Conservation (phyloP, 306 rosid species). For the Quercus robur region DNA sequence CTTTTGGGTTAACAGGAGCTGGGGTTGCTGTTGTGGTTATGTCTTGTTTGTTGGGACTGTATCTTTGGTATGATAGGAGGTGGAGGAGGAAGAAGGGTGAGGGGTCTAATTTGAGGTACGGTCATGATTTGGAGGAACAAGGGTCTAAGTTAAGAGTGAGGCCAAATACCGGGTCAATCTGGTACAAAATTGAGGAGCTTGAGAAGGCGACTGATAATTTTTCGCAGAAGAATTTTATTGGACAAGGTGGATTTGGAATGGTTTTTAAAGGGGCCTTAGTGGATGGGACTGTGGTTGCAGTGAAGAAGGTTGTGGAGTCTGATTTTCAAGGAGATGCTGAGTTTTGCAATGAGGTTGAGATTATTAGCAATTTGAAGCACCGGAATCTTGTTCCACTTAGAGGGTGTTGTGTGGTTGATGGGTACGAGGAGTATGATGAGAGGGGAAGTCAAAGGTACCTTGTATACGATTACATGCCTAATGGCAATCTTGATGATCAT, state of each 20-base stretch:
- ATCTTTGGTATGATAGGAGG: slow-evolving; percentile 63
- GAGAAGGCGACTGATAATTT: slow-evolving; percentile 79
- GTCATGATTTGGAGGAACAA: slow-evolving; percentile 57
- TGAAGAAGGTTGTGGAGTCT: slow-evolving; percentile 72
- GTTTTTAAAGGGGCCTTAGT: slow-evolving; percentile 71
- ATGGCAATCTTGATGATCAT: slow-evolving; percentile 82
- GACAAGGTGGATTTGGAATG: slow-evolving; percentile 90
- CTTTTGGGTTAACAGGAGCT: slow-evolving; percentile 76
- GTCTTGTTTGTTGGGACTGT: slow-evolving; percentile 56
- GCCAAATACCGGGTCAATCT: slow-evolving; percentile 84
- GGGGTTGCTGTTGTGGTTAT: slow-evolving; percentile 56
- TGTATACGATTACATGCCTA: slow-evolving; percentile 92
- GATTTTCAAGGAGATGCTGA: slow-evolving; percentile 84
- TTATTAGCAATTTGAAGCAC: slow-evolving; percentile 87
- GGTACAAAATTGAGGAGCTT: slow-evolving; percentile 86
- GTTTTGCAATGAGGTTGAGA: slow-evolving; percentile 95
- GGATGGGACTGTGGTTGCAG: slow-evolving; percentile 82
- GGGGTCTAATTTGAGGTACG: slow-evolving; percentile 29
- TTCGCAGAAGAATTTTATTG: slow-evolving; percentile 74
- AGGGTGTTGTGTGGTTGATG: slow-evolving; percentile 89
- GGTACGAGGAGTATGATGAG: slow-evolving; percentile 34
- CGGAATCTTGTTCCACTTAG: slow-evolving; percentile 84
- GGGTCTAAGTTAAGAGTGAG: slow-evolving; percentile 66
- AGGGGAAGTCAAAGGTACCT: slow-evolving; percentile 66
- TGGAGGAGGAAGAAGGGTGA: slow-evolving; percentile 31